phyloP scores from a whole-genome alignment of 2,329 filamentous ascomycete genomes.

The Aspergillaceae sp. region DNA sequence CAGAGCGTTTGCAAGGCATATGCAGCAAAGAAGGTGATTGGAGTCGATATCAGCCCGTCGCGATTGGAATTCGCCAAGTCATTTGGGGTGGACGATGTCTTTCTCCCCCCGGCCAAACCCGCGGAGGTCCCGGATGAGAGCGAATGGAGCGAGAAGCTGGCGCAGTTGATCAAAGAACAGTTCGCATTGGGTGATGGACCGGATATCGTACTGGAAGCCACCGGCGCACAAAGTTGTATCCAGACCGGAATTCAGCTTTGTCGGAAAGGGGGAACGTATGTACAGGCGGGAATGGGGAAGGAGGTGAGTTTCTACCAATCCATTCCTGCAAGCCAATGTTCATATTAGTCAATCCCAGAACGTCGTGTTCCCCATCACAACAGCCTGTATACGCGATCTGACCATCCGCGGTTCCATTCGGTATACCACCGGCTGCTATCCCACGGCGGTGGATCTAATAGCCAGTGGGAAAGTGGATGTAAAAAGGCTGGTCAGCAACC shows the following conservation, averaged over 20 bases:
- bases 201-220: conserved; percentile 45
- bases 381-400: conserved; percentile 41
- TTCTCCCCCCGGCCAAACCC: conserved; percentile 28
- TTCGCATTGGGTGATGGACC: conserved; percentile 38
- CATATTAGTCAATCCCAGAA: conserved; percentile 20
- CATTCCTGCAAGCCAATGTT: neutral
- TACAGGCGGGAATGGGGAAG: conserved; percentile 46
- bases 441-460: conserved; percentile 43
- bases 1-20: conserved; percentile 41
- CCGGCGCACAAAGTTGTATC: conserved; percentile 42
- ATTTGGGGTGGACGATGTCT: conserved; percentile 40
- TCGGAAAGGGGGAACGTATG: conserved; percentile 42
- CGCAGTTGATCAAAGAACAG: conserved; percentile 30
- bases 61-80: conserved; percentile 36
- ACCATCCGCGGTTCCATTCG: conserved; percentile 45
- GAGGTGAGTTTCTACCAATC: conserved; percentile 21
- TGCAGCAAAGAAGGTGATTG: conserved; percentile 39
- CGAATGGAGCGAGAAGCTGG: conserved; percentile 32
- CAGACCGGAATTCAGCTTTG: conserved; percentile 39
- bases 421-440: conserved; percentile 45
- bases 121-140: conserved; percentile 23
- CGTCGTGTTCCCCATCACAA: conserved; percentile 45
- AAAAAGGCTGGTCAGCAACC: conserved; percentile 33
- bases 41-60: conserved; percentile 39
- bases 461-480: conserved; percentile 37